Base-by-base conservation (phyloP, 331 rosid species). In the Rosa hybrid region DNA sequence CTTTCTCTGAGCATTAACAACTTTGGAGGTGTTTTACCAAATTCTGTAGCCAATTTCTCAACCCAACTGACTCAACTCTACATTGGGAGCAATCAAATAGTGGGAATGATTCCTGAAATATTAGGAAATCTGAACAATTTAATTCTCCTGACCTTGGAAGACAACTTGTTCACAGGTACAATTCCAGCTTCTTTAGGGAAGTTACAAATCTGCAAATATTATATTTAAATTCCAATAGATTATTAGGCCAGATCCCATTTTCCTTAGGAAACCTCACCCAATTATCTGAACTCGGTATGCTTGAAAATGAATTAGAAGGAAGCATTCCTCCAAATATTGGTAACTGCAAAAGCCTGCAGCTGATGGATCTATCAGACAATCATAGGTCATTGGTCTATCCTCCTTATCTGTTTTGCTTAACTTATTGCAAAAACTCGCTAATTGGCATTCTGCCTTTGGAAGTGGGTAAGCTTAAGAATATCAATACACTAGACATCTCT, bases 201-300 rank as follows among this genome's bases (percentile, higher is more conserved):
- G 60, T 64, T 87, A 16, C 50, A 50, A 78, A 77, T 68, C 70
- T 86, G 39, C 84, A 87, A 7, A 34, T 3, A n/a, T 77, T 90
- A 78, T 2, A 3, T 8, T 80, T 87, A 63, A 25, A 4, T 39
- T 27, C 7, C 13, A 90, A 87, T 69, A 51, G 78, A 57, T 63
- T 90, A 30, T 82, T 78, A 14, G 91, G 90, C 51, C 9, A 76
- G 5, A 81, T 87, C 27, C 86, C 86, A 14, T 8, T 76, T 34
- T 82, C 84, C 53, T 2, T 90, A 7, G 90, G 90, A 46, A 84
- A 90, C 60, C 90, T 88, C 42, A 82, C 81, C 6, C 65, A 65
- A 6, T 7, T 86, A 23, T 72, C 23, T 25, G 6, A 1, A 5
- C 78, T 88, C 16, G 27, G 27, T 25, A 25, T 25, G 27, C 27